A percentile compares a stretch with the other conserved stretches of the same genome.
phyloP scores from a whole-genome alignment of 495 filamentous ascomycete genomes.

The Neurospora sp. region DNA sequence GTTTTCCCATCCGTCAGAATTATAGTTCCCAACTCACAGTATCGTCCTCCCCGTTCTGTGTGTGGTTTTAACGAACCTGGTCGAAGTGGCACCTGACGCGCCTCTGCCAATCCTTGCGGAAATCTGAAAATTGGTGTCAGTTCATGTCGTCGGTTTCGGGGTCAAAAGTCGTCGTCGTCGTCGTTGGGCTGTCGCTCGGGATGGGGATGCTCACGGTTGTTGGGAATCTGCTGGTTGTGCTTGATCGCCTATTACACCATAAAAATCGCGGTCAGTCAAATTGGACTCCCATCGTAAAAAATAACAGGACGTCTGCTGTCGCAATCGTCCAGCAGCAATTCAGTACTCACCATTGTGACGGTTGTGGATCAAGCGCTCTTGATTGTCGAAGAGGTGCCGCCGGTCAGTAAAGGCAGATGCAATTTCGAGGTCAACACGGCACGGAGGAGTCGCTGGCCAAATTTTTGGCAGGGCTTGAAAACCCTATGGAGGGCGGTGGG shows the following conservation, averaged over 20 bases:
- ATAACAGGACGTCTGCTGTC: constrained; percentile 7
- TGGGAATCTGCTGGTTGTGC: constrained; percentile 97
- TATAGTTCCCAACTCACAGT: not conserved
- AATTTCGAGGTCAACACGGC: constrained; percentile 28
- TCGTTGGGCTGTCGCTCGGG: constrained; percentile 6
- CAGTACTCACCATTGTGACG: constrained; percentile 25
- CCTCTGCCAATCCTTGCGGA: constrained; percentile 99
- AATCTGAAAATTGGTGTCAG: constrained; percentile 50
- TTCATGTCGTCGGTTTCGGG: constrained; percentile 4
- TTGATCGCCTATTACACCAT: constrained; percentile 65
- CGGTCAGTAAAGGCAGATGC: constrained; percentile 25
- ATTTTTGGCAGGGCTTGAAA: constrained; percentile 39
- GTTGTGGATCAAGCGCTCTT: constrained; percentile 30
- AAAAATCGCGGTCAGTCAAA: constrained; percentile 12
- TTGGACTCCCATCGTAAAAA: not conserved
- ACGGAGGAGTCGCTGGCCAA: constrained; percentile 24
- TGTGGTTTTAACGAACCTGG: constrained; percentile 59
- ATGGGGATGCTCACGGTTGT: constrained; percentile 69
- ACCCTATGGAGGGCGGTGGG: constrained; percentile 31
- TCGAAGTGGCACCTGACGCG: constrained; percentile 98
- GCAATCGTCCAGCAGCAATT: not conserved
- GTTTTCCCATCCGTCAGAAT: constrained; percentile 30
- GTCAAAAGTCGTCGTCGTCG: constrained; percentile 8
- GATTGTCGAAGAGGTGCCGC: constrained; percentile 23
- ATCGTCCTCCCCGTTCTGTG: constrained; percentile 4